A percentile compares a stretch with the other conserved stretches of the same genome.
Conservation (phyloP, 805 yeast species). For the Ogataea corticis region DNA sequence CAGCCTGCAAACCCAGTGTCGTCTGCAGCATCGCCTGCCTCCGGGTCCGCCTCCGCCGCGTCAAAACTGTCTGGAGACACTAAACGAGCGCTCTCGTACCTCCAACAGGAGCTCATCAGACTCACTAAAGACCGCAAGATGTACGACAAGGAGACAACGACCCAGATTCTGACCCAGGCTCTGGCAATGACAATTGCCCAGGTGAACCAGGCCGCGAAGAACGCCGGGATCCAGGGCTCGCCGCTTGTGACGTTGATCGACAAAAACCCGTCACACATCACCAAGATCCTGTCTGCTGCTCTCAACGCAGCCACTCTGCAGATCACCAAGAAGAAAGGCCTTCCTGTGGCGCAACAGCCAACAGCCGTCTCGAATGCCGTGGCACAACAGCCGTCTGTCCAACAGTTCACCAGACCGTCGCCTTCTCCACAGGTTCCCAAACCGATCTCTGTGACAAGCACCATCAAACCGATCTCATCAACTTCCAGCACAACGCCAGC, state of each 20-base stretch:
- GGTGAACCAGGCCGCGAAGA: slow-evolving; percentile 84
- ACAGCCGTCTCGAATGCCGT: slow-evolving; percentile 8
- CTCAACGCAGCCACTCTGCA: slow-evolving; percentile 73
- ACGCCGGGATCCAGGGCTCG: slow-evolving; percentile 76
- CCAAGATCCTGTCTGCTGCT: slow-evolving; percentile 76
- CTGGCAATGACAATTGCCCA: slow-evolving; percentile 91
- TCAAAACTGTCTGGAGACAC: slow-evolving; percentile 56
- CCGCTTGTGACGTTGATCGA: slow-evolving; percentile 78
- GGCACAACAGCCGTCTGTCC: slow-evolving; percentile 7
- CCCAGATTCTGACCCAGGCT: slow-evolving; percentile 84
- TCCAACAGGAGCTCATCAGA: slow-evolving; percentile 83
- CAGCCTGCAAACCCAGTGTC: slow-evolving; percentile 22
- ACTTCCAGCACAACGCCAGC: slow-evolving; percentile 3
- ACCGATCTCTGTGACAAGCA: slow-evolving; percentile 17
- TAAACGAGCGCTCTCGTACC: slow-evolving; percentile 71
- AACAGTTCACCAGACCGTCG: slow-evolving; percentile 14
- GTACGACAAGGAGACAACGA: slow-evolving; percentile 77
- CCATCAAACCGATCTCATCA: slow-evolving; percentile 16
- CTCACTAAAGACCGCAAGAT: slow-evolving; percentile 77
- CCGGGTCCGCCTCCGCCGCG: slow-evolving; percentile 20
- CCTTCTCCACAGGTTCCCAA: slow-evolving; percentile 14
- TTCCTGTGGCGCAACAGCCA: slow-evolving; percentile 26
- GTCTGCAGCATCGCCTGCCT: slow-evolving; percentile 4
- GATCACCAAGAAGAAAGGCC: slow-evolving; percentile 53
- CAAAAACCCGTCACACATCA: slow-evolving; percentile 77